Conservation (phyloP, 768 basidiomycete species). For the Lactarius hatsudake region DNA sequence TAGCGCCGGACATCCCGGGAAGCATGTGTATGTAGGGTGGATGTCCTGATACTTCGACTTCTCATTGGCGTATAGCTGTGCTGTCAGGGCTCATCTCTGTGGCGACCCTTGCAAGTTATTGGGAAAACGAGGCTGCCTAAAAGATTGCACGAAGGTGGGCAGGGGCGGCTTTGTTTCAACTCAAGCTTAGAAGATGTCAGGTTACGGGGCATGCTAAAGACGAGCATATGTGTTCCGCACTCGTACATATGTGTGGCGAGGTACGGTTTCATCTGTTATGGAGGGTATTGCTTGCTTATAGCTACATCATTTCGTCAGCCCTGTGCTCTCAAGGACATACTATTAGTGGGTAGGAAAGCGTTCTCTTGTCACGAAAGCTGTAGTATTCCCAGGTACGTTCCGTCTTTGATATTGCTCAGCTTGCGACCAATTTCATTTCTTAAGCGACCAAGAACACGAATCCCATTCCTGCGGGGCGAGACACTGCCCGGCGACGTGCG, state of each 20-base stretch:
- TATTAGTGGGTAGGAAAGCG: slow-evolving; percentile 1
- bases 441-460: slow-evolving; percentile 45
- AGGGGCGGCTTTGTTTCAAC: neutral
- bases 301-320: slow-evolving; percentile 5
- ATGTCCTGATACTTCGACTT: neutral
- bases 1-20: slow-evolving; percentile 57
- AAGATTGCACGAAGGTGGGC: slow-evolving; percentile 50
- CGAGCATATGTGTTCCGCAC: slow-evolving; percentile 55
- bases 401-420: neutral
- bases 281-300: too few relatives aligned
- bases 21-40: slow-evolving; percentile 45
- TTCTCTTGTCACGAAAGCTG: slow-evolving; percentile 23
- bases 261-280: slow-evolving; percentile 33
- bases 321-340: slow-evolving; percentile 20
- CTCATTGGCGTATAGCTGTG: slow-evolving; percentile 42
- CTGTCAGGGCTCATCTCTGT: slow-evolving; percentile 46
- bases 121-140: slow-evolving; percentile 50
- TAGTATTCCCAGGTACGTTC: slow-evolving; percentile 7
- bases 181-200: slow-evolving; percentile 33
- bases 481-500: slow-evolving; percentile 52
- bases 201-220: slow-evolving; percentile 45
- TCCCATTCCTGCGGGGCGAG: slow-evolving; percentile 50
- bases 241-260: slow-evolving; percentile 55
- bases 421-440: too few relatives aligned
- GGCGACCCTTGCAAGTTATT: slow-evolving; percentile 48